These are phyloP conservation scores for Pleurotus platypus DNA, from an alignment of 768 basidiomycete genomes.

Conservation along the genomic window DNA sequence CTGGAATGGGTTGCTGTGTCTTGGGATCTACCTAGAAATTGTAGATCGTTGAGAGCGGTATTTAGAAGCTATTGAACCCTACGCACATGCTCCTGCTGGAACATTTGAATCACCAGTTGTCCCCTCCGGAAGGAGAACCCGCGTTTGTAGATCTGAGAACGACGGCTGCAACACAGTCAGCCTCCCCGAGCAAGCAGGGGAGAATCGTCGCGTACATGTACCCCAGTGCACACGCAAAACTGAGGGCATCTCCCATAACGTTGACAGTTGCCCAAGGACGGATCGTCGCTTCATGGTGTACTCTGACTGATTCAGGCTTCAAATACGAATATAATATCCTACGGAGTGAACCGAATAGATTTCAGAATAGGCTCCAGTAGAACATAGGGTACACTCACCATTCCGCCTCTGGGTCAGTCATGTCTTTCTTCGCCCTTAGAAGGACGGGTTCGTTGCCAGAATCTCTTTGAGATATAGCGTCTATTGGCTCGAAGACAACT, in stretches of 20 bases:
- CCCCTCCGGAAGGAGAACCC: slow-evolving; percentile 78
- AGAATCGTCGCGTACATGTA: slow-evolving; percentile 49
- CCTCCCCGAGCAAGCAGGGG: slow-evolving; percentile 3
- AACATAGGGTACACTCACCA: slow-evolving; percentile 43
- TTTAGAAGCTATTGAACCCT: slow-evolving; percentile 21
- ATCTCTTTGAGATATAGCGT: slow-evolving; percentile 62
- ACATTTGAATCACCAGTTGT: slow-evolving; percentile 71
- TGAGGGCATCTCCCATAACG: slow-evolving; percentile 74
- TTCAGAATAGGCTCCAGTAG: neutral
- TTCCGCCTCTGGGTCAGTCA: slow-evolving; percentile 55
- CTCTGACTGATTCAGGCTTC: slow-evolving; percentile 80
- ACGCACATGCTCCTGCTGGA: slow-evolving; percentile 75
- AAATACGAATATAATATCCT: slow-evolving; percentile 80
- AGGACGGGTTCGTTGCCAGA: slow-evolving; percentile 61
- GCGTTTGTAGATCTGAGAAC: slow-evolving; percentile 77
- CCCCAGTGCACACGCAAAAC: slow-evolving; percentile 78
- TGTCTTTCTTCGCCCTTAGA: slow-evolving; percentile 72
- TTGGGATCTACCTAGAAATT: slow-evolving; percentile 62
- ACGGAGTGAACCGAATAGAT: slow-evolving; percentile 2
- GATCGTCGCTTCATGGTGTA: slow-evolving; percentile 84
- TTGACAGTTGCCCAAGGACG: slow-evolving; percentile 81
- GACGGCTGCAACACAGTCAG: slow-evolving; percentile 35
- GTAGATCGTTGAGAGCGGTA: neutral
- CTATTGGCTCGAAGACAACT: slow-evolving; percentile 77
- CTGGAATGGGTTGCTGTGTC: slow-evolving; percentile 72